A percentile compares a stretch with the other conserved stretches of the same genome.
Evolutionary conservation across 2,329 filamentous ascomycete species (phyloP).

Genomic region (Aspergillus hiratsukae): DNA sequence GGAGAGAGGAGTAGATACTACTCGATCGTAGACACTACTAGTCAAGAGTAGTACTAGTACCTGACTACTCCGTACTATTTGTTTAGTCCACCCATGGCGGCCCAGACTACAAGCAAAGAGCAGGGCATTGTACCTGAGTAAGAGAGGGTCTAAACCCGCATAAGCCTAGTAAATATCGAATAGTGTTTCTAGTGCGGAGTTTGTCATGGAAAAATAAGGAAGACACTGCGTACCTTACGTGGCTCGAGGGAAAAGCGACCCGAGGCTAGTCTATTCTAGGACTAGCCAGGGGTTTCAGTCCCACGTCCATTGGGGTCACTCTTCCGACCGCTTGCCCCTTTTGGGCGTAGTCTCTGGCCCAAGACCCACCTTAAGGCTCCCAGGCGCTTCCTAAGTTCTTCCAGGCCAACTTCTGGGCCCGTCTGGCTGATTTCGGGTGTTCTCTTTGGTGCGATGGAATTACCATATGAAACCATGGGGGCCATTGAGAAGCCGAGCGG

Average conservation of each 20-base stretch:
- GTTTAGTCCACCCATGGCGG: too few relatives aligned
- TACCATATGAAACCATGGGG: neutral
- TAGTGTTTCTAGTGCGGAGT: neutral
- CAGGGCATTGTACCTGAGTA: neutral
- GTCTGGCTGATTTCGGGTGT: neutral
- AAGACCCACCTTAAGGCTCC: neutral
- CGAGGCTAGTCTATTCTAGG: conserved; percentile 1
- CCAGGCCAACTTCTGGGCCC: neutral
- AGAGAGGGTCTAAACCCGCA: neutral
- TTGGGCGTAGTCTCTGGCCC: neutral
- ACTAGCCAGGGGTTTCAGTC: conserved; percentile 14
- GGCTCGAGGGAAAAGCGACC: neutral
- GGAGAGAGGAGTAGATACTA: conserved; percentile 2
- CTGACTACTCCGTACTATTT: too few relatives aligned
- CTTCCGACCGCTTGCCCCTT: neutral
- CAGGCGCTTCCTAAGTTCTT: neutral
- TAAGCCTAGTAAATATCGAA: neutral
- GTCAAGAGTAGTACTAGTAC: neutral
- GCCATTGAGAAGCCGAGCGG: neutral
- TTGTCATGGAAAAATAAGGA: neutral
- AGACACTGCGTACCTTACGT: conserved; percentile 3
- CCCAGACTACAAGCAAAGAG: neutral
- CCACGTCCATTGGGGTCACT: neutral
- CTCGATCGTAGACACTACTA: neutral
- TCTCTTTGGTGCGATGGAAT: neutral